A percentile compares a stretch with the other conserved stretches of the same genome.
Evolutionary conservation across 768 basidiomycete species (phyloP).

Genomic region (Suillus variegatus): DNA sequence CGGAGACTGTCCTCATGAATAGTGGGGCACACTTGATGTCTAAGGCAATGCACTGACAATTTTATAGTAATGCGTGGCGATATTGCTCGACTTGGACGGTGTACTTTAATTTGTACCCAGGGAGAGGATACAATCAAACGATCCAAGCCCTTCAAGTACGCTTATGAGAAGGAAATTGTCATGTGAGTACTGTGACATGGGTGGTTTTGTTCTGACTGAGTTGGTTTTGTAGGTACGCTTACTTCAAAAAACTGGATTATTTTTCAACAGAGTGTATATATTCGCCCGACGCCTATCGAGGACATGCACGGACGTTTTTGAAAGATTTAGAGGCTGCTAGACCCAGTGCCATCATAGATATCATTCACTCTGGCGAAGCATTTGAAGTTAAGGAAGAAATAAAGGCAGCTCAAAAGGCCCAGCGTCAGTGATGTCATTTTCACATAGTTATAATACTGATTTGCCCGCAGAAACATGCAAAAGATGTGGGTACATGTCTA

Average conservation of each 20-base stretch:
- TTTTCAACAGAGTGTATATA: slow-evolving; percentile 99
- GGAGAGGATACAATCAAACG: slow-evolving; percentile 96
- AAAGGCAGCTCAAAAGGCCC: slow-evolving; percentile 78
- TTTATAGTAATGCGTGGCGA: slow-evolving; percentile 93
- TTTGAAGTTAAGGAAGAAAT: slow-evolving; percentile 86
- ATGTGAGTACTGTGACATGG: slow-evolving; percentile 61
- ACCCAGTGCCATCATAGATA: slow-evolving; percentile 95
- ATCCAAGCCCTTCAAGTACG: slow-evolving; percentile 99
- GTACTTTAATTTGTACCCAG: slow-evolving; percentile 93
- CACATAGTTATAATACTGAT: slow-evolving; percentile 11
- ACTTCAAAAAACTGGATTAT: slow-evolving; percentile 98
- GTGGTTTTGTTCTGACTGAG: slow-evolving; percentile 9
- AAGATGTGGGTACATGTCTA: slow-evolving; percentile 94
- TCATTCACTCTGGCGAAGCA: slow-evolving; percentile 94
- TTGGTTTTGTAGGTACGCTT: slow-evolving; percentile 76
- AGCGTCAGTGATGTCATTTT: slow-evolving; percentile 58
- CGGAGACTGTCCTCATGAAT: slow-evolving; percentile 99
- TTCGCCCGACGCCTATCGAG: slow-evolving; percentile 97
- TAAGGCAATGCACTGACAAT: slow-evolving; percentile 1
- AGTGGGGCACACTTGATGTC: slow-evolving; percentile 52
- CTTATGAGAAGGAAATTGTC: slow-evolving; percentile 99
- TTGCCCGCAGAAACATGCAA: slow-evolving; percentile 74
- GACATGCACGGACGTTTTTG: slow-evolving; percentile 90
- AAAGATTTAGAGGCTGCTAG: slow-evolving; percentile 95
- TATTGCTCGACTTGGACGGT: slow-evolving; percentile 90